Evolutionary conservation across 1,284 basidiomycete species (phyloP).

Genomic region (Earliella scabrosa): DNA sequence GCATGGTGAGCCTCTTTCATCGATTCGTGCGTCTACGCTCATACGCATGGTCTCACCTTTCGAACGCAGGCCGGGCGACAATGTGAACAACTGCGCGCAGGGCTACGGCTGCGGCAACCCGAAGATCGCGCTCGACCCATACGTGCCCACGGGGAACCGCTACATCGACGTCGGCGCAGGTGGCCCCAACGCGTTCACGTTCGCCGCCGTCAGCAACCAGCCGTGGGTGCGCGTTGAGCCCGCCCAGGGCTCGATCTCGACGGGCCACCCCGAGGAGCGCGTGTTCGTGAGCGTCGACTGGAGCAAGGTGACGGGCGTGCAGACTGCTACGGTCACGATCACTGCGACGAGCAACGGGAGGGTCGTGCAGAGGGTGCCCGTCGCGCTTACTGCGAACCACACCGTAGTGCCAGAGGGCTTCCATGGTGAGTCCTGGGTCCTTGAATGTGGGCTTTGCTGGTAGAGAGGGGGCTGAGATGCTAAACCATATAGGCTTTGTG

Average conservation of each 20-base stretch:
- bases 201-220: slow-evolving; percentile 52
- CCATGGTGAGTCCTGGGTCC: slow-evolving; percentile 42
- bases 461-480: neutral
- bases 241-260: slow-evolving; percentile 52
- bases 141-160: slow-evolving; percentile 52
- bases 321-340: slow-evolving; percentile 50
- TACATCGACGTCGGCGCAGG: slow-evolving; percentile 68
- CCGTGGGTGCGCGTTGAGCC: slow-evolving; percentile 58
- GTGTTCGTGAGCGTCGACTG: slow-evolving; percentile 67
- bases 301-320: slow-evolving; percentile 50
- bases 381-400: slow-evolving; percentile 45
- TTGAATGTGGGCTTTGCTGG: neutral
- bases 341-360: slow-evolving; percentile 47
- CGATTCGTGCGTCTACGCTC: neutral
- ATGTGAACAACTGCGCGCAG: slow-evolving; percentile 54
- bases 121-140: slow-evolving; percentile 55
- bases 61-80: slow-evolving; percentile 59
- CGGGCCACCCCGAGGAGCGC: slow-evolving; percentile 53
- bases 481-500: slow-evolving; percentile 56
- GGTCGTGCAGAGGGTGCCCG: slow-evolving; percentile 39
- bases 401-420: slow-evolving; percentile 46
- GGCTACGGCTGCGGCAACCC: slow-evolving; percentile 58
- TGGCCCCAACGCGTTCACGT: slow-evolving; percentile 61
- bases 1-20: slow-evolving; percentile 49
- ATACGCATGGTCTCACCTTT: neutral